Conservation (phyloP, 305 asterid species). For the Caryopteris hybrid region DNA sequence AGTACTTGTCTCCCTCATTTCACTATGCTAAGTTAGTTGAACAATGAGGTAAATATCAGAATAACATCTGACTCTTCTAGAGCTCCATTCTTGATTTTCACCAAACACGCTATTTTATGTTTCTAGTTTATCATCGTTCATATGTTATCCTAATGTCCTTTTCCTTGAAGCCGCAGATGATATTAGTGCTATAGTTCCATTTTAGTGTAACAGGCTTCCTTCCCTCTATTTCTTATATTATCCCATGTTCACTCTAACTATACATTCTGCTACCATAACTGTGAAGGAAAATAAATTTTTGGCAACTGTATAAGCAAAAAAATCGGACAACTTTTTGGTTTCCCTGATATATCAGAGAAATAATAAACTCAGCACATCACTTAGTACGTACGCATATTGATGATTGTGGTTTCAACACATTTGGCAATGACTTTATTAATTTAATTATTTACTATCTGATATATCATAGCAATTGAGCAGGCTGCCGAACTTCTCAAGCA, state of each 20-base stretch:
- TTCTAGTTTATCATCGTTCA: background rate
- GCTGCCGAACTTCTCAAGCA: conserved; percentile 93
- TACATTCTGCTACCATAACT: background rate
- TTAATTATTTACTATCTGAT: conserved; percentile 7
- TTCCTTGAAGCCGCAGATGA: background rate
- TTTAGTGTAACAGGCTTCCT: background rate
- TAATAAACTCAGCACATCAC: background rate
- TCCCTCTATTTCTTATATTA: too few species aligned
- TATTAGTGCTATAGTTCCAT: background rate
- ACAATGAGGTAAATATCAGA: background rate
- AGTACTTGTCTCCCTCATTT: background rate
- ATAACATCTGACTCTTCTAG: background rate
- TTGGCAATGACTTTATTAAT: background rate
- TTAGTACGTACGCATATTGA: background rate
- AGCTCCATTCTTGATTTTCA: background rate
- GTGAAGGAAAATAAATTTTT: background rate
- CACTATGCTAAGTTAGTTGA: background rate
- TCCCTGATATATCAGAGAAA: background rate
- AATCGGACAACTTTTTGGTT: background rate
- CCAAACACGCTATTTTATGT: background rate
- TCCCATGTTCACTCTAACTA: background rate
- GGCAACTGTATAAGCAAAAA: background rate
- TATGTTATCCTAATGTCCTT: background rate
- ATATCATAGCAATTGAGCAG: conserved; percentile 34
- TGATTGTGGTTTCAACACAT: background rate